Conservation (phyloP, 2,329 filamentous ascomycete species). For the Hymenoscyphus albidus region DNA sequence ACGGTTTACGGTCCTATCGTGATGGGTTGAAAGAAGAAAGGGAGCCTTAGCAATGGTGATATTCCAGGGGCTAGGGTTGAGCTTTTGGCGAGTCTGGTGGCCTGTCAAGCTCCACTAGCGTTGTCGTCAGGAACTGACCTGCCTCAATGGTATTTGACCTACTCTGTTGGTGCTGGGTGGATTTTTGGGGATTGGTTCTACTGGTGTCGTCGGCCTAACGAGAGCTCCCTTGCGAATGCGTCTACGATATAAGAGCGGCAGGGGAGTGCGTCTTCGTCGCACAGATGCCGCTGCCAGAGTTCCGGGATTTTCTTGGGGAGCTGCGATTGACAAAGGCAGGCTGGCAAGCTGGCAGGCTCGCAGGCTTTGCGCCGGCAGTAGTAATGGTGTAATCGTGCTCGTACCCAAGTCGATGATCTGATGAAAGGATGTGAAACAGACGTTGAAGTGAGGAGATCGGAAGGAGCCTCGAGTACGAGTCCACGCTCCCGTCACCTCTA, state of each 20-base stretch:
- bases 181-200: background rate
- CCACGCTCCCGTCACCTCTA: background rate
- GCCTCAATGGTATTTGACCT: conserved; percentile 5
- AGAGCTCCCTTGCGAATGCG: conserved; percentile 2
- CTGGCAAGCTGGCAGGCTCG: background rate
- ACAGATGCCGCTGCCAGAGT: conserved; percentile 3
- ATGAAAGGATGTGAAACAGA: background rate
- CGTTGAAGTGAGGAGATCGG: background rate
- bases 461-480: background rate
- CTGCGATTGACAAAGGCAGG: background rate
- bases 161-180: conserved; percentile 1
- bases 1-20: background rate
- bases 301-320: background rate
- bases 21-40: background rate
- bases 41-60: background rate
- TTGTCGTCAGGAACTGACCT: conserved; percentile 3
- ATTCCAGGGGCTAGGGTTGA: background rate
- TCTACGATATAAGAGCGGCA: background rate
- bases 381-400: background rate
- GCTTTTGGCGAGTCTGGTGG: background rate
- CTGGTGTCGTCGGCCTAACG: background rate
- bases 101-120: background rate
- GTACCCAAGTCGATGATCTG: background rate
- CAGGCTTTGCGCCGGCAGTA: too few species aligned
- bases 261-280: conserved; percentile 2